Base-by-base conservation (phyloP, 305 asterid species). In the Solanum hybrid region DNA sequence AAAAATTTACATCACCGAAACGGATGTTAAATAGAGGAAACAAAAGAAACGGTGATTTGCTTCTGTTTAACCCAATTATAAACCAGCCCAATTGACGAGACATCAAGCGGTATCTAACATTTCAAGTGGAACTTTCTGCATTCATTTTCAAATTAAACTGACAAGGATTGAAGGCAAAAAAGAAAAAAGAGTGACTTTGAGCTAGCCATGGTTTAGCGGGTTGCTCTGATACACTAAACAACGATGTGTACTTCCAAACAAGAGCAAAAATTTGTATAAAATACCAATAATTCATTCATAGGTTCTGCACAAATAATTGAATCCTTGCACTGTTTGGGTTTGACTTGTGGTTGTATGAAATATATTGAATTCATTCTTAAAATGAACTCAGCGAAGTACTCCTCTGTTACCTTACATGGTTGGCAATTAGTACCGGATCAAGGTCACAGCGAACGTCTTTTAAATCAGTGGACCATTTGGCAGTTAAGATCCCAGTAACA, bases 381-480 rank as follows among this genome's bases (percentile, higher is more conserved):
- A 85, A 85, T 46, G 16, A 84, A 89, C 33, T 40, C 87, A 75
- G 84, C 37, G 87, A 89, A 74, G 90, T 71, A 46, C 88, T 71
- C 87, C 77, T 31, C 34, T 36, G 22, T 91, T 94, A 96, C 99
- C 99, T 96, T 90, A 96, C 93, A 91, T 94, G 91, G 90, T 97
- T 97, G 88, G 99, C 99, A 92, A 96, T 89, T 93, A 97, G 91
- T 87, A 97, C 97, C 88, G 99, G 99, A 42, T 97, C 99, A 91
- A 97, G 99, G 93, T 97, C 99, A 90, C 98, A 97, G 26, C 99
- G 99, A 88, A 97, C 99, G 42, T 94, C 98, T 93, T 93, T 97
- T 90, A 92, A 40, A 89, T 93, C 97, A 46, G 97, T 88, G 84
- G 98, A 96, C 99, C 99, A 97, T 93, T 93, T 96, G 90, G 98